phyloP scores from a whole-genome alignment of 305 asterid genomes.

The Fraxinus platypoda region DNA sequence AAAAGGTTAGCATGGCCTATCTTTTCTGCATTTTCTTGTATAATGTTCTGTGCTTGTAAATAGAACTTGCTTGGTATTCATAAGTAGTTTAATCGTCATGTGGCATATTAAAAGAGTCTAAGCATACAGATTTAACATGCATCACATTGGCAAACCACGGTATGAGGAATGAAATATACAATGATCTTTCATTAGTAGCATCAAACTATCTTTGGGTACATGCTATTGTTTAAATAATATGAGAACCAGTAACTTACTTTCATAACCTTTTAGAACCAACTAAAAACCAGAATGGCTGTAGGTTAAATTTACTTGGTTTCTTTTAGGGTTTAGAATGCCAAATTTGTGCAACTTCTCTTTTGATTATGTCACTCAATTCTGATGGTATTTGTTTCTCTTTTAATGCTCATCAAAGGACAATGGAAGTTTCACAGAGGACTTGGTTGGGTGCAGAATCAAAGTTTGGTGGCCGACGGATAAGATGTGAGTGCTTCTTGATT shows the following conservation, averaged over 20 bases:
- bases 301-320: background rate
- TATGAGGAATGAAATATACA: background rate
- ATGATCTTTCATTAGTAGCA: constrained; percentile 12
- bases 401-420: constrained; percentile 70
- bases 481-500: constrained; percentile 51
- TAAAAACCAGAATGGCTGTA: background rate
- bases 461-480: constrained; percentile 99
- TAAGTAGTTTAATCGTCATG: background rate
- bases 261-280: background rate
- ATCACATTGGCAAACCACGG: background rate
- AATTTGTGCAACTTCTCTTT: constrained; percentile 8
- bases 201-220: background rate
- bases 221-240: background rate
- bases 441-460: constrained; percentile 79
- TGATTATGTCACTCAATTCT: constrained; percentile 13
- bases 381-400: constrained; percentile 18
- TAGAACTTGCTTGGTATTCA: background rate
- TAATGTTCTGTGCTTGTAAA: background rate
- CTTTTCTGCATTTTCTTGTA: constrained; percentile 12
- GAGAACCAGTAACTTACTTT: background rate
- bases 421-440: constrained; percentile 47
- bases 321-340: constrained; percentile 2
- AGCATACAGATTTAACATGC: background rate
- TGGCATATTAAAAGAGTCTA: background rate
- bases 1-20: constrained; percentile 53